phyloP scores from a whole-genome alignment of 257 asterid species.

The Nicotiana tomentosiformis region DNA sequence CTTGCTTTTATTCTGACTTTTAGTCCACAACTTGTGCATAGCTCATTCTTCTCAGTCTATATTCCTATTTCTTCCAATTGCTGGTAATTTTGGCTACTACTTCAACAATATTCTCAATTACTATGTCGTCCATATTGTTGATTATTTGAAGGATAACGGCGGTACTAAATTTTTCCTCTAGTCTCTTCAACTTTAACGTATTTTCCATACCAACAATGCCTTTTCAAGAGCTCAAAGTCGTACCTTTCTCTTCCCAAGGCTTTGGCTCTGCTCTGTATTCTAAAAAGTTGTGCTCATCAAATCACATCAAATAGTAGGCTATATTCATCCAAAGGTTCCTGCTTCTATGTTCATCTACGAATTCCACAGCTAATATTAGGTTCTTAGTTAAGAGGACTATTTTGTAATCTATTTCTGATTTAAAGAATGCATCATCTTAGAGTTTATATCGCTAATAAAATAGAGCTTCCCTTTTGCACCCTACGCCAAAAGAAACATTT shows the following conservation, averaged over 20 bases:
- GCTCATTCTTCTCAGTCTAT: neutral
- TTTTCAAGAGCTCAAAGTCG: neutral
- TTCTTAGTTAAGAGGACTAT: neutral
- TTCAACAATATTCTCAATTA: neutral
- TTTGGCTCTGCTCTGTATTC: neutral
- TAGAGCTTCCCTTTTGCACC: neutral
- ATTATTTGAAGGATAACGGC: neutral
- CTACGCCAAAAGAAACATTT: neutral
- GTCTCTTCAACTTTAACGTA: neutral
- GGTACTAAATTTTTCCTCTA: neutral
- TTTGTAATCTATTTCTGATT: neutral
- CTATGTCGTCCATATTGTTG: neutral
- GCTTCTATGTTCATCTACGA: neutral
- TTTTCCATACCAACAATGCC: neutral
- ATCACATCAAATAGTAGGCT: neutral
- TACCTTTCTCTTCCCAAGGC: neutral
- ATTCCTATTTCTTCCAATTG: neutral
- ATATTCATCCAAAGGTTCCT: neutral
- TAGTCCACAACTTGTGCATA: neutral
- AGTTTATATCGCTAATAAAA: neutral
- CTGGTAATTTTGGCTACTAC: neutral
- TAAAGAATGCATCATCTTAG: neutral
- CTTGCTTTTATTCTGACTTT: neutral
- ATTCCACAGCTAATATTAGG: neutral
- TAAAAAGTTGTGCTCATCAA: neutral